Base-by-base conservation (phyloP, 2,329 filamentous ascomycete species). In the Pestalotiopsis sp. region DNA sequence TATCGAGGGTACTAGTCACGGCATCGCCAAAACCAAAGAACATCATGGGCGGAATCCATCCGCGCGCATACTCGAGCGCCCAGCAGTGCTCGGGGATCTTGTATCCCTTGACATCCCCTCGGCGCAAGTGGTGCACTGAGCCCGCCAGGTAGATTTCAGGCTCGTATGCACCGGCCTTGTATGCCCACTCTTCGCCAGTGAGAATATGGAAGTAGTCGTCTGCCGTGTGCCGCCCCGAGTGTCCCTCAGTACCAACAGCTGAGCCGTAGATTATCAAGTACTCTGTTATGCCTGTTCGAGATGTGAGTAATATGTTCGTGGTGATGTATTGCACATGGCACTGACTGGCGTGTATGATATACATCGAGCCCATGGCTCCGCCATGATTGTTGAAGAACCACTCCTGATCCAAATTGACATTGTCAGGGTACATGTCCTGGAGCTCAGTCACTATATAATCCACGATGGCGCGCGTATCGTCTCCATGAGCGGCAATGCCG, bases 171-270 rank as follows among this genome's bases (percentile, higher is more conserved):
- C 91, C 91, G 2, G 91, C 89, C 4, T 88, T 86, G 84, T 94
- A 95, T 72, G 94, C 92, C 75, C 89, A 85, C 82, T 97, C 90
- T 74, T 90, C 89, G 74, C 94, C 94, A 39, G 85, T 85, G 38
- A 97, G 86, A 84, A 97, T 97, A 85, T 95, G 89, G 86, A 97
- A 97, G 86, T 96, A 97, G 85, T 97, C 94, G 82, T 97, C 93
- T 17, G 94, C 94, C 13, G 94, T 95, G 86, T 97, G 94, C 63
- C 94, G 92, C 71, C 94, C 94, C 1, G 90, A 89, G 85, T 97
- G 94, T 71, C 94, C 94, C 82, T 97, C 94, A 14, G 94, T 97
- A 75, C 94, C 94, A 74, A 95, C 82, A 9, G 93, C 87, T 1
- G 92, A 93, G 79, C 93, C 94, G 79, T 96, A 97, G 82, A 97